Evolutionary conservation across 2,329 filamentous ascomycete genomes (phyloP).

Genomic region (Fusarium scirpi): DNA sequence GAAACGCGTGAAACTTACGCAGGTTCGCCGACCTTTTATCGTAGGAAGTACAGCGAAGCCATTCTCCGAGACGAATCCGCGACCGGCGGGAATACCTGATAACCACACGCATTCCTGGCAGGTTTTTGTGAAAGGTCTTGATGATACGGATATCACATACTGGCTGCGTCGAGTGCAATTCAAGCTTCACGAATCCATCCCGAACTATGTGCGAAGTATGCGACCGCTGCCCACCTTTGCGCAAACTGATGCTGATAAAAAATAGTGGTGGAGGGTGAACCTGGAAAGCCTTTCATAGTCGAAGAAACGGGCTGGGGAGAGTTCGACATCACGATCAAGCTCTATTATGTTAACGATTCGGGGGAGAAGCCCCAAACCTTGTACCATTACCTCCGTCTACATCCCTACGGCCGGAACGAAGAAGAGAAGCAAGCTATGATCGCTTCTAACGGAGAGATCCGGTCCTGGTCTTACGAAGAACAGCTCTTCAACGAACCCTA

Average conservation of each 20-base stretch:
- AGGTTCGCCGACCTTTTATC: slow-evolving; percentile 74
- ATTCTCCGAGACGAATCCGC: slow-evolving; percentile 83
- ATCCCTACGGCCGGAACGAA: slow-evolving; percentile 88
- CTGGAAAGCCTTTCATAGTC: slow-evolving; percentile 80
- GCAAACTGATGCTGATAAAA: slow-evolving; percentile 31
- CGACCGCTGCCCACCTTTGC: slow-evolving; percentile 18
- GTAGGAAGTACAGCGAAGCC: slow-evolving; percentile 84
- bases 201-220: slow-evolving; percentile 84
- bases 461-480: slow-evolving; percentile 89
- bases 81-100: slow-evolving; percentile 79
- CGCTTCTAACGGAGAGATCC: slow-evolving; percentile 71
- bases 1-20: slow-evolving; percentile 73
- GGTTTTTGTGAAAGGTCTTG: slow-evolving; percentile 91
- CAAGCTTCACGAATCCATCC: slow-evolving; percentile 97
- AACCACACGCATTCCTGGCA: slow-evolving; percentile 98
- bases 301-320: slow-evolving; percentile 97
- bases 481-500: slow-evolving; percentile 98
- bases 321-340: slow-evolving; percentile 94
- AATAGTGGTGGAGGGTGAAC: slow-evolving; percentile 76
- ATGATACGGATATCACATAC: slow-evolving; percentile 90
- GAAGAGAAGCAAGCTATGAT: slow-evolving; percentile 74
- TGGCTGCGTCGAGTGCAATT: slow-evolving; percentile 98
- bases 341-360: slow-evolving; percentile 90
- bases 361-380: slow-evolving; percentile 96
- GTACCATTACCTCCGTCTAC: slow-evolving; percentile 90